phyloP scores from a whole-genome alignment of 345 rosid genomes.

The Salix viminalis region DNA sequence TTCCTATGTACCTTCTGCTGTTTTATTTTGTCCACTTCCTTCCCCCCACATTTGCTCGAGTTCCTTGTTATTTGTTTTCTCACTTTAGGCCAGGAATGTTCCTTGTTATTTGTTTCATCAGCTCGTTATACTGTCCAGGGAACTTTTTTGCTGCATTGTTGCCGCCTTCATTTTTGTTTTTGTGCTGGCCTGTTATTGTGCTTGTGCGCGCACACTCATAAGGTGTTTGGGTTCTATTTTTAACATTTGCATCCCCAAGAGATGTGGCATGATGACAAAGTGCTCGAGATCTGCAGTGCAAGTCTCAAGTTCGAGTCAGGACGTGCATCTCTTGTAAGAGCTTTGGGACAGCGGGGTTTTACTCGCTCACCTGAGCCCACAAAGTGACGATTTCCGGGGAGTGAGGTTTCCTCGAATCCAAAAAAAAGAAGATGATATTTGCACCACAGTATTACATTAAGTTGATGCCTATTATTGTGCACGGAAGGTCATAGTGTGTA shows the following conservation, averaged over 20 bases:
- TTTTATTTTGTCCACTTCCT: not conserved
- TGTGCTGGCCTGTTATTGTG: not conserved
- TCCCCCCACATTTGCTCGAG: not conserved
- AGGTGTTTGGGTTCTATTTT: not conserved
- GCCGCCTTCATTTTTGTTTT: not conserved
- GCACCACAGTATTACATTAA: not conserved
- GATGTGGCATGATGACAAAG: no score
- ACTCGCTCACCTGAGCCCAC: no score
- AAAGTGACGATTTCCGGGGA: no score
- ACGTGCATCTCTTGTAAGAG: no score
- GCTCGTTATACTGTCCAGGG: not conserved
- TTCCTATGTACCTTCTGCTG: not conserved
- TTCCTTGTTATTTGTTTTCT: not conserved
- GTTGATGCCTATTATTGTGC: not conserved
- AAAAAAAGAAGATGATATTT: not conserved
- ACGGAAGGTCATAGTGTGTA: not conserved
- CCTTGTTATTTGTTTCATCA: not conserved
- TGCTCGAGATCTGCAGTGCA: no score
- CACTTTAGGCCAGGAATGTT: not conserved
- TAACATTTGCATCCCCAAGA: not conserved
- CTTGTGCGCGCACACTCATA: not conserved
- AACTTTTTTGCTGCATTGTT: not conserved
- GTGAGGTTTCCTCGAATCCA: no score
- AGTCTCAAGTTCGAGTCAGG: no score
- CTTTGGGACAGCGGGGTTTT: no score